Evolutionary conservation across 371 early-diverging fungal species (phyloP).

Genomic region (Syncephalis fuscata): DNA sequence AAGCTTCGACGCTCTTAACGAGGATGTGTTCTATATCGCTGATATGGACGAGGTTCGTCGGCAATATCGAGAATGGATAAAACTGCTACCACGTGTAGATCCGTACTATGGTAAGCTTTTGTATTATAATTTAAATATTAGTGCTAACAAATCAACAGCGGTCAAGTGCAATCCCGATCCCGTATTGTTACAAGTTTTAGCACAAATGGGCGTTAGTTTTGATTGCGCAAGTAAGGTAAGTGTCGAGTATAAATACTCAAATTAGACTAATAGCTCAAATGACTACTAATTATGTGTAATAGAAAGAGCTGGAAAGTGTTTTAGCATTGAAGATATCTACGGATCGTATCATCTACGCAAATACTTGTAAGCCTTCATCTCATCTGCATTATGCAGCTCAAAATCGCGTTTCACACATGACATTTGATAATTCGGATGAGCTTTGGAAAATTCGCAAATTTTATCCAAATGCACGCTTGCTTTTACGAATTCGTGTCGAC

Average conservation of each 20-base stretch:
- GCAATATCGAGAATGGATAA: slow-evolving; percentile 71
- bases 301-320: slow-evolving; percentile 72
- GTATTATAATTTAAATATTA: too few species aligned
- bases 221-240: slow-evolving; percentile 59
- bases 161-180: slow-evolving; percentile 95
- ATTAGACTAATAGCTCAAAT: too few species aligned
- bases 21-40: slow-evolving; percentile 85
- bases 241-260: slow-evolving; percentile 20
- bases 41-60: slow-evolving; percentile 80
- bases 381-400: slow-evolving; percentile 74
- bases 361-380: slow-evolving; percentile 94
- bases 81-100: slow-evolving; percentile 73
- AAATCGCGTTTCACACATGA: slow-evolving; percentile 76
- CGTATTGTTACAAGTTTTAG: slow-evolving; percentile 67
- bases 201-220: slow-evolving; percentile 74
- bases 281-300: slow-evolving; percentile 6
- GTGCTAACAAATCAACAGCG: slow-evolving; percentile 12
- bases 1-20: slow-evolving; percentile 13
- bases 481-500: slow-evolving; percentile 88
- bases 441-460: slow-evolving; percentile 75
- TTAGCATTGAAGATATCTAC: slow-evolving; percentile 63
- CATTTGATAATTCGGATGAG: slow-evolving; percentile 96
- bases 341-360: slow-evolving; percentile 84
- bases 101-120: slow-evolving; percentile 55
- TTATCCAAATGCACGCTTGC: slow-evolving; percentile 71